Conservation (phyloP, 495 filamentous ascomycete species). For the Melanomma pulvis-pyrius region DNA sequence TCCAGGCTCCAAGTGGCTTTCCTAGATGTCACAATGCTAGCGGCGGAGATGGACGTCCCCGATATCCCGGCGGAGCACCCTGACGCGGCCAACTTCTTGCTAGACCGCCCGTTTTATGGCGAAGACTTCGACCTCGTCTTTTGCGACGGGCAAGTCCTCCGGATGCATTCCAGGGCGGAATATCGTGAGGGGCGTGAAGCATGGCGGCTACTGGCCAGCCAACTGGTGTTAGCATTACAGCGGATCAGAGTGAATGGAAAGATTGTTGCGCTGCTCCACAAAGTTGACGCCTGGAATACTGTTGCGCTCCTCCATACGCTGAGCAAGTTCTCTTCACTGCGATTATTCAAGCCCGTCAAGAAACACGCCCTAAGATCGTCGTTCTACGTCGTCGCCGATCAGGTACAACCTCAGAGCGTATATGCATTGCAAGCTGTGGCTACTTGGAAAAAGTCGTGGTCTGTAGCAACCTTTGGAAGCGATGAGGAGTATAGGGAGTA, state of each 20-base stretch:
- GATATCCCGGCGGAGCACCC: slow-evolving; percentile 51
- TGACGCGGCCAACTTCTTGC: slow-evolving; percentile 49
- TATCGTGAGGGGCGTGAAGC: slow-evolving; percentile 53
- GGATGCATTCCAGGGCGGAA: slow-evolving; percentile 49
- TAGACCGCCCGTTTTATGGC: slow-evolving; percentile 35
- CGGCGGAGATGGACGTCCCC: slow-evolving; percentile 53
- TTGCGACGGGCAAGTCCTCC: slow-evolving; percentile 61
- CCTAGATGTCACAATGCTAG: slow-evolving; percentile 60
- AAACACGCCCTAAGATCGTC: slow-evolving; percentile 53
- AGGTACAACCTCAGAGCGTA: slow-evolving; percentile 42
- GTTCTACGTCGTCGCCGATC: slow-evolving; percentile 60
- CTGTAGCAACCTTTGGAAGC: slow-evolving; percentile 8
- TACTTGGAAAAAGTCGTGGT: slow-evolving; percentile 12
- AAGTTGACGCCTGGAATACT: slow-evolving; percentile 50
- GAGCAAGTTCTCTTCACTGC: slow-evolving; percentile 49
- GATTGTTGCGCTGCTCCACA: slow-evolving; percentile 57
- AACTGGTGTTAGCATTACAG: slow-evolving; percentile 55
- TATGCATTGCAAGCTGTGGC: neutral
- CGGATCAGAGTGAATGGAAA: slow-evolving; percentile 52
- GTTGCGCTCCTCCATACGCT: slow-evolving; percentile 51
- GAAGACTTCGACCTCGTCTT: slow-evolving; percentile 57
- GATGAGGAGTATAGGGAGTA: neutral
- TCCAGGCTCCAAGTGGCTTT: slow-evolving; percentile 36
- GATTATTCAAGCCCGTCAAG: slow-evolving; percentile 53
- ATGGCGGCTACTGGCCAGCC: slow-evolving; percentile 46